Base-by-base conservation (phyloP, 2,329 filamentous ascomycete species). In the Fusarium duplospermum region DNA sequence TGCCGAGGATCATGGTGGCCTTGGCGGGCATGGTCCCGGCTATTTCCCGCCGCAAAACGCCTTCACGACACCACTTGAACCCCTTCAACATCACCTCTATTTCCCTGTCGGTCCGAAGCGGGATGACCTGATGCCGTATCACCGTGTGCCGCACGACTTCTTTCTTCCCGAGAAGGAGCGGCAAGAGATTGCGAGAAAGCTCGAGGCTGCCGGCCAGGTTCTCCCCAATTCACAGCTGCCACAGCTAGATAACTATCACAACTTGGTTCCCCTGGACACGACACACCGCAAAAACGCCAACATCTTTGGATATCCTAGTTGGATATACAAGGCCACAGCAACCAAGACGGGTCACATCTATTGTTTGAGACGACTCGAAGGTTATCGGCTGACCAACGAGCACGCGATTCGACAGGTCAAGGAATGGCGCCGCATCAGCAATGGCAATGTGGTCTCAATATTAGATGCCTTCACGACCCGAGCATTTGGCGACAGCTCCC, bases 301-400 rank as follows among this genome's bases (percentile, higher is more conserved):
- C 14, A 90, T 93, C 18, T 98, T 98, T 82, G 94, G 95, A 31
- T 97, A 94, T 79, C 91, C 93, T 7, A 98, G 93, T 77, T 98
- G 95, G 94, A 90, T 98, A 1, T 99, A 98, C 86, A 98, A 98
- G 84, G 96, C 95, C 10, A 92, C 93, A 27, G 97, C 94, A 8
- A 92, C 90, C 82, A 96, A 96, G 80, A 96, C 96, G 77, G 96
- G 95, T 13, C 92, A 93, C 74, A 91, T 92, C n/a, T 98, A 97
- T 83, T 94, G 93, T 66, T 86, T 99, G 56, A 90, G 96, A 72
- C 89, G 96, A 71, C 89, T 99, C 24, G 95, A 98, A 87, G 93
- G 94, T 58, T 98, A 95, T 80, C 92, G 94, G 13, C 84, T 98
- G 60, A 96, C 93, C 16, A 97, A 95, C 78, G 95, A 97, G 78